Evolutionary conservation across 352 stramenopile species (phyloP).

Genomic region (Phytopythium montanum): DNA sequence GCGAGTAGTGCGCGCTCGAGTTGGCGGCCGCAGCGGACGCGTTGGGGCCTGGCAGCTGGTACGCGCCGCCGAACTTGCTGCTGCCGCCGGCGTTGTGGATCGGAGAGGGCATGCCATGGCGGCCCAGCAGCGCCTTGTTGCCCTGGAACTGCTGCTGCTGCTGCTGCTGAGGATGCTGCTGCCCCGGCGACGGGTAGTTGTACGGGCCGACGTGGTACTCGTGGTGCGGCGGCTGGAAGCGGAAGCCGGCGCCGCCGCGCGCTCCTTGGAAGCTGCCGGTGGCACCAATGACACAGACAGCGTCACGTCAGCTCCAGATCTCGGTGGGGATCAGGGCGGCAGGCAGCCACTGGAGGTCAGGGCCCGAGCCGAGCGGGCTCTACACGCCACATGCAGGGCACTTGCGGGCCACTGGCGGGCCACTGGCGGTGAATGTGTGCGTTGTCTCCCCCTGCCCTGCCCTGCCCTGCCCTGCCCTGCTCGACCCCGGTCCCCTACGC

Average conservation of each 20-base stretch:
- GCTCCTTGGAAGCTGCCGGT: conserved; percentile 24
- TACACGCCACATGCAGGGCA: background rate
- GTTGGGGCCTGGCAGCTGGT: background rate
- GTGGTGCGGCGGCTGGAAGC: conserved; percentile 3
- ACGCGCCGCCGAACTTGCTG: conserved; percentile 21
- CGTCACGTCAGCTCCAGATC: conserved; percentile 7
- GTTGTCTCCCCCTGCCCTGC: background rate
- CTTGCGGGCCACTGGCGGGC: background rate
- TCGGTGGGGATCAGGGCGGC: too few species aligned
- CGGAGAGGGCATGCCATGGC: conserved; percentile 13
- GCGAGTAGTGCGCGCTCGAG: conserved; percentile 24
- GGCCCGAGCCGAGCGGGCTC: too few species aligned
- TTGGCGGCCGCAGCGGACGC: background rate
- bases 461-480: background rate
- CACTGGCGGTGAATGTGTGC: background rate
- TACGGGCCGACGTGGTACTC: conserved; percentile 2
- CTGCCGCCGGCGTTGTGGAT: conserved; percentile 9
- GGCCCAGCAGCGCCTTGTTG: conserved; percentile 30
- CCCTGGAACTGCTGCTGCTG: conserved; percentile 26
- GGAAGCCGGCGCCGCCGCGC: conserved; percentile 9
- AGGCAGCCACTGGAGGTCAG: too few species aligned
- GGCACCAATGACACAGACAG: background rate
- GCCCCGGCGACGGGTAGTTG: conserved; percentile 22
- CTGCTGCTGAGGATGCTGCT: conserved; percentile 19
- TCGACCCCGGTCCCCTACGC: background rate